phyloP scores from a whole-genome alignment of 345 rosid species.

The Pelargonium nanum region DNA sequence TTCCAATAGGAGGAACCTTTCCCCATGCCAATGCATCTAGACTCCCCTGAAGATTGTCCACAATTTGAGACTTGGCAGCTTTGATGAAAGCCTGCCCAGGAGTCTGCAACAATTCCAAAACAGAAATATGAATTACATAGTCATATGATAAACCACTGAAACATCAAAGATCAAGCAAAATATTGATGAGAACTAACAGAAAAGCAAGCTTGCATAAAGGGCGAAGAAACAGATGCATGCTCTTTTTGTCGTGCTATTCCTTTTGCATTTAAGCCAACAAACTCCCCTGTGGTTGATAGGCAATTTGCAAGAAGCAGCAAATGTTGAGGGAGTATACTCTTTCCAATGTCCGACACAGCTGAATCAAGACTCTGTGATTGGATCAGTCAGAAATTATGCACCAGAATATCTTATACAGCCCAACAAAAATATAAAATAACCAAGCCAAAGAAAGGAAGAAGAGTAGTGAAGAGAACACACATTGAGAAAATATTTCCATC shows the following conservation, averaged over 20 bases:
- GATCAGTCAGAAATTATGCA: neutral
- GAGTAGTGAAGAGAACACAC: slow-evolving; percentile 25
- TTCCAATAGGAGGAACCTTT: slow-evolving; percentile 54
- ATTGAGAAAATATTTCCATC: slow-evolving; percentile 55
- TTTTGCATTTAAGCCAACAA: slow-evolving; percentile 65
- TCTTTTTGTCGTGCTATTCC: slow-evolving; percentile 65
- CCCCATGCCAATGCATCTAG: slow-evolving; percentile 90
- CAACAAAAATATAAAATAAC: neutral
- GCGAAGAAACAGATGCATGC: slow-evolving; percentile 45
- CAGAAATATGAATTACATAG: slow-evolving; percentile 3
- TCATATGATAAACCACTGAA: neutral
- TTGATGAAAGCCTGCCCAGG: slow-evolving; percentile 72
- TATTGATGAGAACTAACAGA: slow-evolving; percentile 43
- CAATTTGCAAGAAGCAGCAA: slow-evolving; percentile 53
- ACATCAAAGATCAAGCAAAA: neutral
- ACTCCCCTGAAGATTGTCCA: slow-evolving; percentile 66
- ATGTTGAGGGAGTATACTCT: slow-evolving; percentile 58
- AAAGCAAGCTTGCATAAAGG: slow-evolving; percentile 87
- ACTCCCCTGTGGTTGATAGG: slow-evolving; percentile 77
- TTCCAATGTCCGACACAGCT: slow-evolving; percentile 74
- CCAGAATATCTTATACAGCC: slow-evolving; percentile 1
- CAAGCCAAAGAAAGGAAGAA: neutral
- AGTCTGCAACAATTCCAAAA: slow-evolving; percentile 33
- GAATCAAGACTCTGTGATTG: slow-evolving; percentile 55
- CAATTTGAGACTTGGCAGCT: slow-evolving; percentile 67